Conservation (phyloP, 768 basidiomycete species). For the Lentinula guzmanii region DNA sequence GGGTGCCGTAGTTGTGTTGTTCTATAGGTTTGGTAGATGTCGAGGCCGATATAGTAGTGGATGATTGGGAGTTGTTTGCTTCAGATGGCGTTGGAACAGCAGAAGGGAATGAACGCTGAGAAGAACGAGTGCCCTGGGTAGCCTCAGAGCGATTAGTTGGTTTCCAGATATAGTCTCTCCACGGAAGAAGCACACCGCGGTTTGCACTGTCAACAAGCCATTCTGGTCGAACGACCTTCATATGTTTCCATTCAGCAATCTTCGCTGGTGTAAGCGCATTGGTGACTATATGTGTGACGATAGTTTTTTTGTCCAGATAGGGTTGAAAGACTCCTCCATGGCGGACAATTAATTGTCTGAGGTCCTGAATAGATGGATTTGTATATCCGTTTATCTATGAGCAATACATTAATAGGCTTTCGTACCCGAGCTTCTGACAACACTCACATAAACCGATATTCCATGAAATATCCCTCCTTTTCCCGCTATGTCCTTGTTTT, state of each 20-base stretch:
- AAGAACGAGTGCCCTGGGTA: conserved; percentile 40
- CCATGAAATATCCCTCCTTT: conserved; percentile 60
- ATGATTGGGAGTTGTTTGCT: neutral
- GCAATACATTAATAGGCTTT: neutral
- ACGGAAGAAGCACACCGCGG: conserved; percentile 64
- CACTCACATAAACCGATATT: conserved; percentile 77
- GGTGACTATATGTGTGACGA: conserved; percentile 88
- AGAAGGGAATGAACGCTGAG: conserved; percentile 27
- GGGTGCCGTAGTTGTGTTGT: conserved; percentile 42
- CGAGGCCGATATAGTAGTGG: neutral
- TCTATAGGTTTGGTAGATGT: conserved; percentile 28
- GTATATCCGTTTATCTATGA: conserved; percentile 87
- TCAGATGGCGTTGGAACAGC: neutral
- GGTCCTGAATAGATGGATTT: conserved; percentile 76
- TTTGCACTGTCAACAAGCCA: conserved; percentile 86
- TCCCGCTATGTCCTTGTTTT: conserved; percentile 46
- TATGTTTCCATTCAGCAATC: conserved; percentile 77
- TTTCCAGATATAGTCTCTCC: conserved; percentile 66
- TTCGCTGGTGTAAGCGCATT: conserved; percentile 88
- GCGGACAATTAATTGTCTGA: conserved; percentile 72
- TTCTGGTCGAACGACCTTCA: conserved; percentile 85
- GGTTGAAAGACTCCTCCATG: conserved; percentile 83
- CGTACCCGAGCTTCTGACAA: neutral
- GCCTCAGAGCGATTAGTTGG: conserved; percentile 41
- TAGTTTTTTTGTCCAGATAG: conserved; percentile 73